phyloP scores from a whole-genome alignment of 805 yeast species.

The Zygosaccharomyces bailii region DNA sequence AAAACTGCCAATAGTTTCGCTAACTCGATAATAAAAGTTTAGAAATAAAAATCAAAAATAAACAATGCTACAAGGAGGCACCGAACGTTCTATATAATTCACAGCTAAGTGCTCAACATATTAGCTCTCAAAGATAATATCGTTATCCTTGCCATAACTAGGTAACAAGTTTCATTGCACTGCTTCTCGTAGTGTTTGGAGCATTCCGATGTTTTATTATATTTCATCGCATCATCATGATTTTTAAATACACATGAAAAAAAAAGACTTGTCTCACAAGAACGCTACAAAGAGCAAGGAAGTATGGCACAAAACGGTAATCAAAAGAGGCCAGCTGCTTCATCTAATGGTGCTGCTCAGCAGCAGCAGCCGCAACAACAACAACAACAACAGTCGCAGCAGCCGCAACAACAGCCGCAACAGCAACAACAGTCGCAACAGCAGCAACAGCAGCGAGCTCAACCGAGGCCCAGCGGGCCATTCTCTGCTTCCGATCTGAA shows the following conservation, averaged over 20 bases:
- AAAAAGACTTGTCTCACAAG: neutral
- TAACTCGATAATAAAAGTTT: too few relatives aligned
- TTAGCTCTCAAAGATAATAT: too few relatives aligned
- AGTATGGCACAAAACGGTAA: neutral
- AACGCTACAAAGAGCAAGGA: neutral
- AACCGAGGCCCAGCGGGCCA: slow-evolving; percentile 26
- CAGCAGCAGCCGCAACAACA: slow-evolving; percentile 13
- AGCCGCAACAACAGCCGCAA: slow-evolving; percentile 10
- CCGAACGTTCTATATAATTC: too few relatives aligned
- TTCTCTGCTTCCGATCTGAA: slow-evolving; percentile 84
- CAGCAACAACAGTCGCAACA: slow-evolving; percentile 9
- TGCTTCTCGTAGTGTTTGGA: too few relatives aligned
- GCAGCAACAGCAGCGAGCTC: slow-evolving; percentile 16
- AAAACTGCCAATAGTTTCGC: too few relatives aligned
- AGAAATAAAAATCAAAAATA: too few relatives aligned
- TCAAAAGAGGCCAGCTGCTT: neutral
- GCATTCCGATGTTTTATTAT: neutral
- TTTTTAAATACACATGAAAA: neutral
- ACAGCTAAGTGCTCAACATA: too few relatives aligned
- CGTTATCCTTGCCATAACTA: too few relatives aligned
- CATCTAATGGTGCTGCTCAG: slow-evolving; percentile 1
- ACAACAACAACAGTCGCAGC: slow-evolving; percentile 12
- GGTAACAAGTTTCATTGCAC: too few relatives aligned
- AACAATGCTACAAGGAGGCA: too few relatives aligned
- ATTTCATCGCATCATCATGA: neutral